Conservation (phyloP, 2,329 filamentous ascomycete species). For the Fusarium caatingaense region DNA sequence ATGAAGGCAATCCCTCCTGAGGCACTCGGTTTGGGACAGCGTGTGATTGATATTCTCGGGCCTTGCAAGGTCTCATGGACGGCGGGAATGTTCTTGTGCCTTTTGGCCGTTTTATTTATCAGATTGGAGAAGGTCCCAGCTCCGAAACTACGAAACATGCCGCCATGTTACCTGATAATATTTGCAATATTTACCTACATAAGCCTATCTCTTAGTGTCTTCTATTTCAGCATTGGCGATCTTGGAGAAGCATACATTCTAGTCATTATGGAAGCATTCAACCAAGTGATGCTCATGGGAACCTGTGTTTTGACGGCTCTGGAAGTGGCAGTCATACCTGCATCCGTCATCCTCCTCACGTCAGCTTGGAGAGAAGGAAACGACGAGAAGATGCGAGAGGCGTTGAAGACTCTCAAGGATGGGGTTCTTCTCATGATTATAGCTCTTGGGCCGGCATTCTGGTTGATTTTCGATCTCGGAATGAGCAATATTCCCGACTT, state of each 20-base stretch:
- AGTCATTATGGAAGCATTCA: background rate
- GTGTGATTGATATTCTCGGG: background rate
- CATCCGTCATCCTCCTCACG: rapidly evolving
- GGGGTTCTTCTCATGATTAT: background rate
- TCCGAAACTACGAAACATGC: background rate
- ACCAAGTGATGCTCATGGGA: background rate
- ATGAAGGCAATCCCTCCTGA: background rate
- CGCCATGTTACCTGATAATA: background rate
- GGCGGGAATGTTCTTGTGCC: background rate
- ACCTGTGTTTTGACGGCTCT: rapidly evolving
- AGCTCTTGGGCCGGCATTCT: background rate
- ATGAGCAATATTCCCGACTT: background rate
- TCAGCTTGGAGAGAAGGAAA: background rate
- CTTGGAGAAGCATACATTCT: background rate
- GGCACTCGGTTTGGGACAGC: background rate
- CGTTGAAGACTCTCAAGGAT: background rate
- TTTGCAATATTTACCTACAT: background rate
- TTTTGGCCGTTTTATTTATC: background rate
- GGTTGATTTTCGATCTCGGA: rapidly evolving
- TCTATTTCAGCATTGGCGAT: slow-evolving; percentile 12
- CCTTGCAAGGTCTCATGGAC: slow-evolving; percentile 4
- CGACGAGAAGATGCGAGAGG: background rate
- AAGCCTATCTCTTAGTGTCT: background rate
- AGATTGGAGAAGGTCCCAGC: background rate
- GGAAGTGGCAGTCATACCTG: rapidly evolving